Conservation (phyloP, 2,329 filamentous ascomycete species). For the Orbilia ellipsospora region DNA sequence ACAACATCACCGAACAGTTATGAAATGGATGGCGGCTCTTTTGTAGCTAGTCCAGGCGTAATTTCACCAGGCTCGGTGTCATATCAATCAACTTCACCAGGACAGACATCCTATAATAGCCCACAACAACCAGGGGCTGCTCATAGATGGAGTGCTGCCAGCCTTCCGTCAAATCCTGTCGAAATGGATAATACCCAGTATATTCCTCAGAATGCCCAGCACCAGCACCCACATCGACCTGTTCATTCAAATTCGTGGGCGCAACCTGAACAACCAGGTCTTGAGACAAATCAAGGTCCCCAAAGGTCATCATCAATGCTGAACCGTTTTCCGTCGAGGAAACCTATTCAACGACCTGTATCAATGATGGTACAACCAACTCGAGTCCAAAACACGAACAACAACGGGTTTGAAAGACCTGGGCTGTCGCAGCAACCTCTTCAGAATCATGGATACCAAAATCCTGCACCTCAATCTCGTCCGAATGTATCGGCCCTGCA, state of each 20-base stretch:
- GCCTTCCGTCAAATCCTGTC: constrained; percentile 13
- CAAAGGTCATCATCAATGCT: constrained; percentile 30
- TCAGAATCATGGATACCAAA: constrained; percentile 14
- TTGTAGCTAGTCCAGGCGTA: neutral
- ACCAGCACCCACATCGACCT: constrained; percentile 2
- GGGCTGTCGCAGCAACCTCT: neutral
- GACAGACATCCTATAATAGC: neutral
- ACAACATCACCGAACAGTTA: neutral
- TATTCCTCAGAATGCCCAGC: neutral
- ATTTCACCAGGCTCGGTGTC: constrained; percentile 19
- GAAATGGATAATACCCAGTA: constrained; percentile 36
- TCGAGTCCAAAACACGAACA: constrained; percentile 12
- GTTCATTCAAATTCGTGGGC: constrained; percentile 24
- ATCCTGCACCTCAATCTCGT: neutral
- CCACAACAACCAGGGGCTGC: constrained; percentile 1
- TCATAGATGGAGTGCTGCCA: constrained; percentile 20
- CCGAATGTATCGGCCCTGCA: neutral
- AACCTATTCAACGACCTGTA: constrained; percentile 37
- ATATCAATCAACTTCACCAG: constrained; percentile 15
- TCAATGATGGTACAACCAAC: constrained; percentile 42
- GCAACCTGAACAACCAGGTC: neutral
- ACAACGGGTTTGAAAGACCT: constrained; percentile 2
- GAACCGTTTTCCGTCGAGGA: constrained; percentile 40
- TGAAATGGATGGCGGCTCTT: constrained; percentile 32
- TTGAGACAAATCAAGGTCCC: neutral